phyloP scores from a whole-genome alignment of 176 grass and related monocot genomes.

The Avena sativa region DNA sequence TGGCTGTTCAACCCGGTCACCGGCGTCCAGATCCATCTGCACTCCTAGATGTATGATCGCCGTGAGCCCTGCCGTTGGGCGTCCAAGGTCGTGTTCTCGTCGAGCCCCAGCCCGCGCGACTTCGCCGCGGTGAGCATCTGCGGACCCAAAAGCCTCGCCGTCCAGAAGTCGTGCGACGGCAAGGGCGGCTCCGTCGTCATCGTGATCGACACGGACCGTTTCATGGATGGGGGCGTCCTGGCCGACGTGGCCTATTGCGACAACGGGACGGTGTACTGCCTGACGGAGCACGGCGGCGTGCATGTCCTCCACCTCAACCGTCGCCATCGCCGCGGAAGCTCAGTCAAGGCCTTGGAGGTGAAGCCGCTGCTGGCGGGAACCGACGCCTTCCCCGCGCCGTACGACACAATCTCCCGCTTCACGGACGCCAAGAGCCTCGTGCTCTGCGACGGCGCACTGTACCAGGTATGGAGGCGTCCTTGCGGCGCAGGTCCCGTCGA shows the following conservation, averaged over 20 bases:
- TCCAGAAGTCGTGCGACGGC: slow-evolving; percentile 6
- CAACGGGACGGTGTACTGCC: no score
- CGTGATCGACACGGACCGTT: no score
- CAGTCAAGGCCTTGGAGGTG: not conserved
- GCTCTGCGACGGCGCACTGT: no score
- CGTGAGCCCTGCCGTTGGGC: not conserved
- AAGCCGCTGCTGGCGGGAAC: slow-evolving; percentile 4
- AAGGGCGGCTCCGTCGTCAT: no score
- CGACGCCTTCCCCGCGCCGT: no score
- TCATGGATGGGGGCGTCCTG: no score
- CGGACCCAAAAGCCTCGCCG: slow-evolving; percentile 8
- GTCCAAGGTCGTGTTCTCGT: slow-evolving; percentile 35
- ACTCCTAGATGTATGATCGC: not conserved
- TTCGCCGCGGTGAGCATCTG: slow-evolving; percentile 39
- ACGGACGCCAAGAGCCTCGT: no score
- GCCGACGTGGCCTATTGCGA: no score
- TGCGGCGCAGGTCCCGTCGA: no score
- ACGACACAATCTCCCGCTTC: no score
- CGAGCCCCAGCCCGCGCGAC: not conserved
- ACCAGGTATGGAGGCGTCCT: no score
- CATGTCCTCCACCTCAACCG: slow-evolving; percentile 29
- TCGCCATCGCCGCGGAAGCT: no score
- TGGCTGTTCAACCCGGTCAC: slow-evolving; percentile 38
- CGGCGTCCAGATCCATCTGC: slow-evolving; percentile 32
- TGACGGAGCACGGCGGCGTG: not conserved